Evolutionary conservation across 768 basidiomycete species (phyloP).

Genomic region (Boletus rubropictus): DNA sequence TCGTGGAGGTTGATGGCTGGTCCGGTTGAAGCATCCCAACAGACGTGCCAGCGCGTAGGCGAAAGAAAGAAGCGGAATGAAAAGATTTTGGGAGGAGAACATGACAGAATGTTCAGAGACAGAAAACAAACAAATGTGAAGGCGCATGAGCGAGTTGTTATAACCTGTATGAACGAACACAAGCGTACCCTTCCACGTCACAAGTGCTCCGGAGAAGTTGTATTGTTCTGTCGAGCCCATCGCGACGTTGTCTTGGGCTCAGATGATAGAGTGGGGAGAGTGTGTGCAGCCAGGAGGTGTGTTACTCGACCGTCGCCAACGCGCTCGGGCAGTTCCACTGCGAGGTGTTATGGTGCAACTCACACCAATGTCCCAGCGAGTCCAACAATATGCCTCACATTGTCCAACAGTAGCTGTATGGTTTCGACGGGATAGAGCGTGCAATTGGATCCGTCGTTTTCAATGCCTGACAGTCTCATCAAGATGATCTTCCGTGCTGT

Average conservation of each 20-base stretch:
- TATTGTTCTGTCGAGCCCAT: constrained; percentile 43
- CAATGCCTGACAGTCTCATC: constrained; percentile 6
- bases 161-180: neutral
- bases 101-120: neutral
- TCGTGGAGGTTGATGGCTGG: constrained; percentile 83
- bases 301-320: neutral
- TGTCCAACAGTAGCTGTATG: constrained; percentile 15
- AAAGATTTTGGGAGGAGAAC: neutral
- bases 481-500: constrained; percentile 13
- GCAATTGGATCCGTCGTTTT: constrained; percentile 10
- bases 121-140: neutral
- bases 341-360: neutral
- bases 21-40: neutral
- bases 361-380: no score
- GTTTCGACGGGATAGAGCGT: constrained; percentile 4
- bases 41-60: neutral
- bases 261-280: neutral
- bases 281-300: neutral
- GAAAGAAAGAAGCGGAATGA: neutral
- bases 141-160: constrained; percentile 1
- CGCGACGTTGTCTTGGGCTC: neutral
- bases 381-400: constrained; percentile 15
- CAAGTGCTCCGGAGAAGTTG: constrained; percentile 88
- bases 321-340: neutral
- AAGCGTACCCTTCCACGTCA: constrained; percentile 82